These are phyloP conservation scores for Sodiomyces alkalinus DNA, from an alignment of 2,329 filamentous ascomycete species.

Conservation along the genomic window DNA sequence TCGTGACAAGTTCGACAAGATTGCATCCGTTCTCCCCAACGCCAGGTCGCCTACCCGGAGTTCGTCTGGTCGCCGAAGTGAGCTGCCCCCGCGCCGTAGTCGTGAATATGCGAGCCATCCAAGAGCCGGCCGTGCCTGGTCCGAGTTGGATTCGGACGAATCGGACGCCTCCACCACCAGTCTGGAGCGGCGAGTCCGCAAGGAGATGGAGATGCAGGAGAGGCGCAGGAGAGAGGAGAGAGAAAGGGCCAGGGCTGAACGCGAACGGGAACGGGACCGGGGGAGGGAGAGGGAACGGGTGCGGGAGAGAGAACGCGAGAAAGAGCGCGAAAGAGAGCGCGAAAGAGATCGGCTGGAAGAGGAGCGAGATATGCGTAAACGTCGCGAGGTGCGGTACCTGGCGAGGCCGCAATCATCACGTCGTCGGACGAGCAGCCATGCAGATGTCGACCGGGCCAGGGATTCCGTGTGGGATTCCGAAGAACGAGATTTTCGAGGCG, in stretches of 20 bases:
- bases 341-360: too few relatives aligned
- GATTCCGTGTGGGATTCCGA: slow-evolving; percentile 6
- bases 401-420: slow-evolving; percentile 23
- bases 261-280: slow-evolving; percentile 21
- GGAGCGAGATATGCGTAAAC: slow-evolving; percentile 14
- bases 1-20: slow-evolving; percentile 29
- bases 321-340: too few relatives aligned
- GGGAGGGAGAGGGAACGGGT: slow-evolving; percentile 15
- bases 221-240: slow-evolving; percentile 13
- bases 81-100: slow-evolving; percentile 5
- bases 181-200: slow-evolving; percentile 15
- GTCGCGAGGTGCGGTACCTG: slow-evolving; percentile 18
- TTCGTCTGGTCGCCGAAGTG: slow-evolving; percentile 14
- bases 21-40: slow-evolving; percentile 26
- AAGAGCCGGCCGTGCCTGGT: slow-evolving; percentile 24
- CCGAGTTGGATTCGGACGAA: slow-evolving; percentile 21
- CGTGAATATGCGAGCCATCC: slow-evolving; percentile 7
- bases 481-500: slow-evolving; percentile 7
- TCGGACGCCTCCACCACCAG: slow-evolving; percentile 18
- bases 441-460: slow-evolving; percentile 25
- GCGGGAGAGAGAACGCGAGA: slow-evolving; percentile 16
- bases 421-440: slow-evolving; percentile 33
- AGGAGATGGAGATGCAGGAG: slow-evolving; percentile 7
- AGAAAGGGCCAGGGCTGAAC: slow-evolving; percentile 21
- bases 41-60: slow-evolving; percentile 18